Evolutionary conservation across 2,329 filamentous ascomycete species (phyloP).

Genomic region (Nigrograna mackinnonii): DNA sequence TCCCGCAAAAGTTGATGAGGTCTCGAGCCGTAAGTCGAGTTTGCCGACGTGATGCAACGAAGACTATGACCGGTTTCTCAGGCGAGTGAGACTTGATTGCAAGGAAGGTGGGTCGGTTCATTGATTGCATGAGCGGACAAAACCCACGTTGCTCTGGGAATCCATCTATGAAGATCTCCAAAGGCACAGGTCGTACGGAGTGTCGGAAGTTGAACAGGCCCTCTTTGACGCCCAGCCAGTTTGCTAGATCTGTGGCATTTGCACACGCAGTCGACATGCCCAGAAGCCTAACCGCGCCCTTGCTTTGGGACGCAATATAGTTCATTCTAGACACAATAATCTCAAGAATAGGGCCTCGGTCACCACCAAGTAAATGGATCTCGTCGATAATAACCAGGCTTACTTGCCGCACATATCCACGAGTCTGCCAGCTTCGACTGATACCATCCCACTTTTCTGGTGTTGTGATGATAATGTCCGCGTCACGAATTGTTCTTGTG

Average conservation of each 20-base stretch:
- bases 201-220: constrained; percentile 96
- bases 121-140: constrained; percentile 97
- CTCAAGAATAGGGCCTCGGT: constrained; percentile 95
- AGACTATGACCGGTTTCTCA: constrained; percentile 96
- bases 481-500: constrained; percentile 90
- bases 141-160: constrained; percentile 95
- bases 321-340: constrained; percentile 97
- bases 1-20: constrained; percentile 94
- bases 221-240: constrained; percentile 96
- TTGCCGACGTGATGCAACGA: constrained; percentile 93
- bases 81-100: constrained; percentile 97
- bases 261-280: constrained; percentile 99
- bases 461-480: constrained; percentile 97
- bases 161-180: constrained; percentile 96
- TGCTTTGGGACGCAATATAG: constrained; percentile 93
- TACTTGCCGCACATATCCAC: constrained; percentile 93
- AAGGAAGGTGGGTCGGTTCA: constrained; percentile 96
- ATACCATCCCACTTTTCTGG: constrained; percentile 99
- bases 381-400: constrained; percentile 98
- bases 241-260: constrained; percentile 90
- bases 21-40: constrained; percentile 95
- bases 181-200: constrained; percentile 90
- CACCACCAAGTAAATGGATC: constrained; percentile 94
- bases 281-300: constrained; percentile 83
- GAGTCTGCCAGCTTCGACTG: constrained; percentile 96